These are phyloP conservation scores for Calonectria henricotiae DNA, from an alignment of 2,329 filamentous ascomycete species.

Conservation along the genomic window DNA sequence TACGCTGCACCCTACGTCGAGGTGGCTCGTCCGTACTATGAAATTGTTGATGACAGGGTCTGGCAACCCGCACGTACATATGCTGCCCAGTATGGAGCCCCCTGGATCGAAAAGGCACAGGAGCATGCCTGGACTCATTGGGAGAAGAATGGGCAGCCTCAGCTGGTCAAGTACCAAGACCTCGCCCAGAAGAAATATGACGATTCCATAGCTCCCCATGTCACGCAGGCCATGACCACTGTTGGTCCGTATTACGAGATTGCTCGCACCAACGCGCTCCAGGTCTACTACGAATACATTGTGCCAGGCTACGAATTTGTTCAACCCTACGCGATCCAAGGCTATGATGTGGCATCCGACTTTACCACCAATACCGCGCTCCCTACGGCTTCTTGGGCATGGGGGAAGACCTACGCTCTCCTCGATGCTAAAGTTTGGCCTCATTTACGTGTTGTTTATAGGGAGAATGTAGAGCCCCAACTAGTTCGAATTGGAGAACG, in stretches of 20 bases:
- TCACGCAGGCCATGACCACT: constrained; percentile 73
- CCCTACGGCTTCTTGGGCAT: constrained; percentile 80
- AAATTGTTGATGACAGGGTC: constrained; percentile 74
- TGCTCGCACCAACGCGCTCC: constrained; percentile 74
- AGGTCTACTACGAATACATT: constrained; percentile 81
- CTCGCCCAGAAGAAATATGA: constrained; percentile 79
- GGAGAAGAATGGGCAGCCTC: constrained; percentile 84
- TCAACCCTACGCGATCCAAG: constrained; percentile 80
- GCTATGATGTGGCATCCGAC: constrained; percentile 77
- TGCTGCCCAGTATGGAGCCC: constrained; percentile 82
- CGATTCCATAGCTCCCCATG: constrained; percentile 80
- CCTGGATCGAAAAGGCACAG: constrained; percentile 78
- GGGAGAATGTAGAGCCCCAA: constrained; percentile 95
- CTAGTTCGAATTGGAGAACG: constrained; percentile 92
- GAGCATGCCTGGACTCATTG: constrained; percentile 81
- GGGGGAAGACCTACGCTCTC: constrained; percentile 80
- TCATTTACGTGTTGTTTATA: constrained; percentile 84
- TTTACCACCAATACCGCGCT: constrained; percentile 81
- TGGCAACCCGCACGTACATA: constrained; percentile 79
- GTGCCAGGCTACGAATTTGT: constrained; percentile 83
- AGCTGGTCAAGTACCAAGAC: constrained; percentile 76
- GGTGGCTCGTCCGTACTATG: constrained; percentile 82
- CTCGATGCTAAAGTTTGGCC: constrained; percentile 87
- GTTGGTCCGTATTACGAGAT: constrained; percentile 82
- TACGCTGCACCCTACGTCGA: constrained; percentile 91